Base-by-base conservation (phyloP, 371 early-diverging fungal genomes). In the Thermomucor indicae-seudaticae region DNA sequence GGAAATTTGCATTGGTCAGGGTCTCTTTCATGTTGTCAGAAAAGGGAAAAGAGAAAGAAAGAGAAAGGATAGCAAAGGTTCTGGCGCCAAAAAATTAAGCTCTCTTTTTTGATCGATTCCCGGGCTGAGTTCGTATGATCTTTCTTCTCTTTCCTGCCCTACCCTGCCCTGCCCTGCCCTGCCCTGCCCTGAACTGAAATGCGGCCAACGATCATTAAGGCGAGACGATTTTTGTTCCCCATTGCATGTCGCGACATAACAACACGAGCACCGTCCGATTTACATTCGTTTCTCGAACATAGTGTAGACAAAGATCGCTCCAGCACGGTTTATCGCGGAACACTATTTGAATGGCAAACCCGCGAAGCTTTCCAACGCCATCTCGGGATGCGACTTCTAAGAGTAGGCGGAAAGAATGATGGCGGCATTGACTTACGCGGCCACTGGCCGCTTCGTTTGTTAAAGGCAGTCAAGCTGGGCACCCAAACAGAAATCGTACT, bases 1-100 rank as follows among this genome's bases (percentile, higher is more conserved):
- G 94, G 63, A 90, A 90, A 79, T 93, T 92, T 46, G 94, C 91
- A 49, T 85, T 84, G 20, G 63, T 58, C 60, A 89, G 64, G 16
- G 69, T 55, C 51, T 76, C 57, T 64, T 62, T 58, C 60, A 73
- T 56, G 58, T 37, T 75, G 63, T 29, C 16, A 8, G 28, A 37
- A 47, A 28, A 50, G 25, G 22, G 51, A 28, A 40, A 40, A 45
- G 28, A 28, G 23, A 6, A n/a, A 30, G 19, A 43, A 22, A 43
- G 27, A 51, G 31, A 51, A 42, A 29, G 16, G 43, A 24, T n/a
- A n/a, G n/a, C n/a, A n/a, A n/a, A n/a, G n/a, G n/a, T n/a, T n/a
- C n/a, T n/a, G n/a, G n/a, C n/a, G n/a, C n/a, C n/a, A n/a, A n/a
- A n/a, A n/a, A n/a, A n/a, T n/a, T n/a, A n/a, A n/a, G n/a, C n/a